Conservation (phyloP, 2,329 filamentous ascomycete genomes). For the Didymellaceae sp. region DNA sequence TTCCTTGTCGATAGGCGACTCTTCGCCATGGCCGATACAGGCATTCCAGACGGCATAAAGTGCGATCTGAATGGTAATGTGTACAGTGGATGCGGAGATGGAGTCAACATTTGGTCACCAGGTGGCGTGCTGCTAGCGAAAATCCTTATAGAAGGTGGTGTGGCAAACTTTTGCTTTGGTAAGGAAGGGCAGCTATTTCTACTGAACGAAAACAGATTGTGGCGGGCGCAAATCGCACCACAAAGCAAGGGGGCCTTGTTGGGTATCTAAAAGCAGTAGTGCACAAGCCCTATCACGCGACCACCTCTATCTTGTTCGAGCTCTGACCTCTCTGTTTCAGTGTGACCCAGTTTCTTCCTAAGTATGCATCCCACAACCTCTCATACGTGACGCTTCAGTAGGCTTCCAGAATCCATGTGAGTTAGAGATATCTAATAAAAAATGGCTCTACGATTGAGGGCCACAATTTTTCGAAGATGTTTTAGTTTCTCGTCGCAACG, state of each 20-base stretch:
- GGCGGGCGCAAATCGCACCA: constrained; percentile 21
- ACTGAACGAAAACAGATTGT: constrained; percentile 49
- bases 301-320: too few species aligned
- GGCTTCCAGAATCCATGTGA: too few species aligned
- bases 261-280: constrained; percentile 1
- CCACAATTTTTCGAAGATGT: too few species aligned
- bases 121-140: constrained; percentile 53
- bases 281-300: too few species aligned
- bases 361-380: too few species aligned
- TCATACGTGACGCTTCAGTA: too few species aligned
- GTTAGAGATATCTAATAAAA: too few species aligned
- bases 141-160: constrained; percentile 41
- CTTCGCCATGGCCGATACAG: constrained; percentile 30
- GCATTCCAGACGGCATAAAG: constrained; percentile 34
- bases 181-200: constrained; percentile 54
- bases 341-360: too few species aligned
- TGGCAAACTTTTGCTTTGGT: constrained; percentile 58
- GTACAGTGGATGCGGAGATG: constrained; percentile 57
- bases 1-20: constrained; percentile 28
- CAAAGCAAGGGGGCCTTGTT: constrained; percentile 21
- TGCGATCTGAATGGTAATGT: constrained; percentile 56
- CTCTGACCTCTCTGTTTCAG: too few species aligned
- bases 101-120: constrained; percentile 56
- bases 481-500: too few species aligned
- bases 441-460: too few species aligned